Evolutionary conservation across 2,329 filamentous ascomycete genomes (phyloP).

Genomic region (Aspergillus novoparasiticus): DNA sequence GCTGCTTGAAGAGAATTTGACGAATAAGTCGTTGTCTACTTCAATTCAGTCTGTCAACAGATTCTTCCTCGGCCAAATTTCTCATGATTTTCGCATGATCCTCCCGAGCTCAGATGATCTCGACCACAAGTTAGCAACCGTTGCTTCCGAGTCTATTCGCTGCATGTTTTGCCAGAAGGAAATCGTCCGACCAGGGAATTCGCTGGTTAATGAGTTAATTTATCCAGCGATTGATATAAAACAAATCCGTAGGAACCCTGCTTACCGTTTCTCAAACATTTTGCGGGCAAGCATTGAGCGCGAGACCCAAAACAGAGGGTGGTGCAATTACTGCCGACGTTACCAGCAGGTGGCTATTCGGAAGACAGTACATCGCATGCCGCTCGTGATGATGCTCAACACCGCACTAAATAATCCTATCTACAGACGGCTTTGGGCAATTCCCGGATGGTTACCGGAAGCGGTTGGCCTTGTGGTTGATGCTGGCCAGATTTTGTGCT

Average conservation of each 20-base stretch:
- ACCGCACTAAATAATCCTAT: constrained; percentile 71
- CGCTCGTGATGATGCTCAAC: constrained; percentile 86
- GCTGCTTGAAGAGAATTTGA: constrained; percentile 80
- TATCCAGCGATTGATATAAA: constrained; percentile 68
- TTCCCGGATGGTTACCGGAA: constrained; percentile 86
- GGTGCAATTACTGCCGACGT: constrained; percentile 87
- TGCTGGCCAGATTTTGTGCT: constrained; percentile 90
- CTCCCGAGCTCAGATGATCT: constrained; percentile 64
- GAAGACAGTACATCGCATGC: constrained; percentile 80
- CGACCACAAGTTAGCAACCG: constrained; percentile 63
- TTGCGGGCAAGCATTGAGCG: constrained; percentile 91
- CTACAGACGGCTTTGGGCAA: constrained; percentile 76
- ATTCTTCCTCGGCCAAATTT: constrained; percentile 81
- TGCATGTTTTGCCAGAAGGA: constrained; percentile 89
- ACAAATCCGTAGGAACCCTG: constrained; percentile 50
- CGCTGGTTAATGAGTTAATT: constrained; percentile 81
- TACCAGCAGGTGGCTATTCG: constrained; percentile 87
- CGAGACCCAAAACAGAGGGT: constrained; percentile 85
- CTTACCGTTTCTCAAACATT: constrained; percentile 76
- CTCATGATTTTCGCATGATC: constrained; percentile 73
- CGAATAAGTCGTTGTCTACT: constrained; percentile 70
- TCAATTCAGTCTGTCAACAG: constrained; percentile 86
- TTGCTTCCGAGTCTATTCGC: constrained; percentile 61
- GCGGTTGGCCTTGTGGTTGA: constrained; percentile 92
- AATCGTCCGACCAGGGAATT: constrained; percentile 75